phyloP scores from a whole-genome alignment of 352 stramenopile species.

The Globisporangium perplexum region DNA sequence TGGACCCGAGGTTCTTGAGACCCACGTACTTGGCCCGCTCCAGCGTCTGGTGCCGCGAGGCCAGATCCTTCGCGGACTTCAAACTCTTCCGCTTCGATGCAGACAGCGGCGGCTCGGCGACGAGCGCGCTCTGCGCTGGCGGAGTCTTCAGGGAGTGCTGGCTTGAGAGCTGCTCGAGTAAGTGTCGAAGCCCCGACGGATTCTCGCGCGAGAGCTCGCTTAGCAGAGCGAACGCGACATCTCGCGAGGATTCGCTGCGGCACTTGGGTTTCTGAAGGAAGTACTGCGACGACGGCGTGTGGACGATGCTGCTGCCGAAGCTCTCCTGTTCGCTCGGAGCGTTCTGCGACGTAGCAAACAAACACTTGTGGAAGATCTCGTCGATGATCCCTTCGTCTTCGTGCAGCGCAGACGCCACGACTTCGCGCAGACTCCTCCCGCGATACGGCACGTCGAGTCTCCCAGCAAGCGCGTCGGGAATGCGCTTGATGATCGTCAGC shows the following conservation, averaged over 20 bases:
- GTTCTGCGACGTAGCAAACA: slow-evolving; percentile 52
- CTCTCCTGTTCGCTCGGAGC: slow-evolving; percentile 12
- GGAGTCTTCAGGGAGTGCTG: slow-evolving; percentile 69
- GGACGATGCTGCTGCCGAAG: background rate
- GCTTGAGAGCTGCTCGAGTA: slow-evolving; percentile 63
- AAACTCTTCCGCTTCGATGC: slow-evolving; percentile 46
- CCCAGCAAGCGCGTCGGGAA: slow-evolving; percentile 43
- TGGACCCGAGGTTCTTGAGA: slow-evolving; percentile 93
- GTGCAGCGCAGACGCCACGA: slow-evolving; percentile 38
- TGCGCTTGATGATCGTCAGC: slow-evolving; percentile 51
- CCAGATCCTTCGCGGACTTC: slow-evolving; percentile 32
- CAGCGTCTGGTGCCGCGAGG: slow-evolving; percentile 19
- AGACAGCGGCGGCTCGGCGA: slow-evolving; percentile 13
- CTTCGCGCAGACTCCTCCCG: slow-evolving; percentile 44
- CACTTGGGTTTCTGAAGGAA: slow-evolving; percentile 81
- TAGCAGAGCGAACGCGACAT: slow-evolving; percentile 77
- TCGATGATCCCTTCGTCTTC: slow-evolving; percentile 56
- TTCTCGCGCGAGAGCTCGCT: slow-evolving; percentile 64
- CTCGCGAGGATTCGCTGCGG: slow-evolving; percentile 62
- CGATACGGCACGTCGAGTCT: slow-evolving; percentile 31
- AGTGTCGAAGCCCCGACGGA: slow-evolving; percentile 43
- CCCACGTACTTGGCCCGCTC: slow-evolving; percentile 85
- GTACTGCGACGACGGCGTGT: slow-evolving; percentile 49
- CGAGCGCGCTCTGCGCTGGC: slow-evolving; percentile 18
- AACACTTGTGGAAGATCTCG: slow-evolving; percentile 61